Base-by-base conservation (phyloP, 768 basidiomycete genomes). In the Termitomyces sp. region DNA sequence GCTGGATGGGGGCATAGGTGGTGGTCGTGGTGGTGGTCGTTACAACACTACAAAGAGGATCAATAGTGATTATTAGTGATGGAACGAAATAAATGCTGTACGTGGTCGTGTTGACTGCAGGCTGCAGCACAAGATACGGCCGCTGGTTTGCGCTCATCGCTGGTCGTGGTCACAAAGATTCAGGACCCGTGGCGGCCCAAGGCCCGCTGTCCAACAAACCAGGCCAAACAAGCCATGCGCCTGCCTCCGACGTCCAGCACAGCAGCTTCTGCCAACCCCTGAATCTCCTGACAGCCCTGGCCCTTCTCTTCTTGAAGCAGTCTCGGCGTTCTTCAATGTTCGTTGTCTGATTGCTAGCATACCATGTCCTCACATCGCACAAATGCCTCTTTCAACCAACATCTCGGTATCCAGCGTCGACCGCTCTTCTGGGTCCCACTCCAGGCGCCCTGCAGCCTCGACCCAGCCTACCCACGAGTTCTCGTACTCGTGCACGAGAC, bases 21-120 rank as follows among this genome's bases (percentile, higher is more conserved):
- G 93, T 94, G 1, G 92, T 94, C 2, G 93, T 94, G 0, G 91
- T 92, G 1, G 93, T 94, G n/a, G 90, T 94, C 53, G 92, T 94
- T 67, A 92, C 89, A 68, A 94, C 91, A 57, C 92, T 94, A 70
- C 16, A 32, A 40, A 66, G 45, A 18, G 64, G 61, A 62, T 65
- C 54, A 59, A 9, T 35, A 16, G 49, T 22, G 13, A 51, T 33
- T 1, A 51, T 33, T 1, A 18, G 1, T 4, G 11, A 48, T 24
- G 35, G 8, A 16, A 1, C 15, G 13, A 1, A 9, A n/a, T 2
- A 24, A 16, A 22, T 1, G 6, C 80, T 86, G 51, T 77, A 93
- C 92, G 85, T 92, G 39, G 91, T 94, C 4, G 91, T 93, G 68
- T 88, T 92, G 58, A 92, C 87, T 22, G 92, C 91, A 42, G 92